phyloP scores from a whole-genome alignment of 2,329 filamentous ascomycete species.

The Didymosphaeria variabile region DNA sequence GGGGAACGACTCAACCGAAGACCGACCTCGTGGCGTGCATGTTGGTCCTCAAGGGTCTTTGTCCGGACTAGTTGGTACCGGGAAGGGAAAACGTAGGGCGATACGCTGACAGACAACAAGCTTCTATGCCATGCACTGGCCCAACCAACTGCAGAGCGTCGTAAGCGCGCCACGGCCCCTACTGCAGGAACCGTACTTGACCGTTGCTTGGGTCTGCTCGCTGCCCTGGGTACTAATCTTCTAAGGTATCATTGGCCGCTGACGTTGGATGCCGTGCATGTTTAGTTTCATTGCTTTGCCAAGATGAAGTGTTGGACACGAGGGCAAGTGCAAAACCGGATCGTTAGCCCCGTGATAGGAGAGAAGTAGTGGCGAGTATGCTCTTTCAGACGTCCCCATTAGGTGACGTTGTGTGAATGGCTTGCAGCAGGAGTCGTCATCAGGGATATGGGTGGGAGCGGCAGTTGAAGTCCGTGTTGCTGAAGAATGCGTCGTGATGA shows the following conservation, averaged over 20 bases:
- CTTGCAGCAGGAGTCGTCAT: constrained; percentile 17
- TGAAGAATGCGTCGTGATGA: background rate
- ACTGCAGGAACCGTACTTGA: constrained; percentile 18
- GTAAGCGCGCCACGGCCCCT: constrained; percentile 17
- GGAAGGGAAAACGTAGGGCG: background rate
- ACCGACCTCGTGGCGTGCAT: background rate
- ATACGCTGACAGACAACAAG: constrained; percentile 11
- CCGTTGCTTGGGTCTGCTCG: constrained; percentile 10
- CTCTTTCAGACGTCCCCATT: background rate
- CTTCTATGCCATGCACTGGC: constrained; percentile 9
- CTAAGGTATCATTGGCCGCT: background rate
- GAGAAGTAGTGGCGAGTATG: background rate
- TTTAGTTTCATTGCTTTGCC: constrained; percentile 1
- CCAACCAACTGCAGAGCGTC: constrained; percentile 16
- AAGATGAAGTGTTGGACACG: background rate
- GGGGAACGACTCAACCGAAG: background rate
- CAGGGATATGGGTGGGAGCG: constrained; percentile 2
- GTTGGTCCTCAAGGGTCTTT: background rate
- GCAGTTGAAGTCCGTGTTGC: background rate
- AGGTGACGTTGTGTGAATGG: background rate
- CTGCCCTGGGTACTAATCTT: background rate
- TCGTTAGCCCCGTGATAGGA: background rate
- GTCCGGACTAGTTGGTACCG: background rate
- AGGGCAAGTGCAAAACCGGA: background rate
- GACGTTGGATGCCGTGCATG: background rate